Conservation (phyloP, 1,139 yeast species). For the Kodamaea anthophila region DNA sequence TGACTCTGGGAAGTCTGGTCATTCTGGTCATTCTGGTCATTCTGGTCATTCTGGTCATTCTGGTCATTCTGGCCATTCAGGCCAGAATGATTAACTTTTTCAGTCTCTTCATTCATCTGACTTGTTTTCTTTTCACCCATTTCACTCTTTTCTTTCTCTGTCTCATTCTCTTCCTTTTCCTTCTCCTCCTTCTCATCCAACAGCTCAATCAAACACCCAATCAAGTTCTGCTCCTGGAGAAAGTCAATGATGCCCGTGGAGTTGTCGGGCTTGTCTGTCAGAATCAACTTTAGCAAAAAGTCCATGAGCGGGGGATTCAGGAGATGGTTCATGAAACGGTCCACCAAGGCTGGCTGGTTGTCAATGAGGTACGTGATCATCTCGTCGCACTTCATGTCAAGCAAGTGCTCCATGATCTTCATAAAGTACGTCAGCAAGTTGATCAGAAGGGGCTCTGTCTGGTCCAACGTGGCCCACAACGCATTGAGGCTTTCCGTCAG, state of each 20-base stretch:
- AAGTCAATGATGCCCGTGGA: slow-evolving; percentile 74
- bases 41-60: too few relatives aligned
- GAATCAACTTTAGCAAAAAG: slow-evolving; percentile 67
- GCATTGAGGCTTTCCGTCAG: slow-evolving; percentile 56
- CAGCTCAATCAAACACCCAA: slow-evolving; percentile 52
- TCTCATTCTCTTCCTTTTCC: slow-evolving; percentile 28
- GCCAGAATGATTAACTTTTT: too few relatives aligned
- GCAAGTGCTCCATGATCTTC: slow-evolving; percentile 87
- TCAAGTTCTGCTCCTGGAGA: slow-evolving; percentile 58
- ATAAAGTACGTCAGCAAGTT: slow-evolving; percentile 82
- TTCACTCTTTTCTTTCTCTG: slow-evolving; percentile 35
- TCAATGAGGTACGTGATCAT: slow-evolving; percentile 65
- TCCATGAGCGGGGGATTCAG: slow-evolving; percentile 85
- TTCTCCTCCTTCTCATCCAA: slow-evolving; percentile 37
- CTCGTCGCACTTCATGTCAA: slow-evolving; percentile 86
- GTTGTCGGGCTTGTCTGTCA: slow-evolving; percentile 73
- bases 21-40: too few relatives aligned
- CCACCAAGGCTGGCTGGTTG: slow-evolving; percentile 57
- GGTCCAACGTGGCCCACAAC: slow-evolving; percentile 75
- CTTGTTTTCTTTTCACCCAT: too few relatives aligned
- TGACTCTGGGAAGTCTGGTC: too few relatives aligned
- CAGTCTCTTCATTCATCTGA: too few relatives aligned
- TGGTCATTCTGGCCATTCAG: too few relatives aligned
- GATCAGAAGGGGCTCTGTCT: slow-evolving; percentile 54
- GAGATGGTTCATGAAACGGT: slow-evolving; percentile 68